A percentile compares a stretch with the other conserved stretches of the same genome.
phyloP scores from a whole-genome alignment of 192 early-diverging fungal species.

The Coemansia sp. region DNA sequence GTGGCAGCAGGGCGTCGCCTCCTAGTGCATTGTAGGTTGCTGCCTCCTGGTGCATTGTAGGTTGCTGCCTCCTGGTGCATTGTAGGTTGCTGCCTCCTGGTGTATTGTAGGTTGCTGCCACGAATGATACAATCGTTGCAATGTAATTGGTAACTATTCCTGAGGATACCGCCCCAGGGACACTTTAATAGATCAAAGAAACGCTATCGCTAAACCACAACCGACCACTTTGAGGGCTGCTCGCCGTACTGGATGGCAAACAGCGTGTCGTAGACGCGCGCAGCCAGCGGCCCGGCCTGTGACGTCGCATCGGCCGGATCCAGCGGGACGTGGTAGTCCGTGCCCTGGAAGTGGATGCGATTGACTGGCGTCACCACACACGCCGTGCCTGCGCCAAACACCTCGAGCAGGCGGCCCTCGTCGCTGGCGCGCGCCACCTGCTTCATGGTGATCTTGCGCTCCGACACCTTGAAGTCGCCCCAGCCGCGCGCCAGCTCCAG shows the following conservation, averaged over 20 bases:
- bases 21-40: too few species aligned
- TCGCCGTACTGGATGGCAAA: slow-evolving; percentile 96
- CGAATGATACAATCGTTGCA: too few species aligned
- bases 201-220: slow-evolving; percentile 64
- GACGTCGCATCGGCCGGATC: slow-evolving; percentile 73
- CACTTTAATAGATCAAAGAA: not conserved
- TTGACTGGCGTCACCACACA: slow-evolving; percentile 94
- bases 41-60: too few species aligned
- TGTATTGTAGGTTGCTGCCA: too few species aligned
- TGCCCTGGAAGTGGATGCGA: slow-evolving; percentile 74
- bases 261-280: slow-evolving; percentile 78
- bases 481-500: slow-evolving; percentile 73
- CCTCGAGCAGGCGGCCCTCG: slow-evolving; percentile 80
- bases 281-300: slow-evolving; percentile 86
- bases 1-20: too few species aligned
- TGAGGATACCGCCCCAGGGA: too few species aligned
- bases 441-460: slow-evolving; percentile 80
- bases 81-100: too few species aligned
- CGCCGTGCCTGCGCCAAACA: slow-evolving; percentile 96
- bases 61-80: too few species aligned
- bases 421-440: slow-evolving; percentile 73
- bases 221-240: slow-evolving; percentile 76
- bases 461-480: slow-evolving; percentile 86
- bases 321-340: slow-evolving; percentile 82
- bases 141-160: too few species aligned